These are phyloP conservation scores for Neurospora sp. DNA, from an alignment of 495 filamentous ascomycete genomes.

Conservation along the genomic window DNA sequence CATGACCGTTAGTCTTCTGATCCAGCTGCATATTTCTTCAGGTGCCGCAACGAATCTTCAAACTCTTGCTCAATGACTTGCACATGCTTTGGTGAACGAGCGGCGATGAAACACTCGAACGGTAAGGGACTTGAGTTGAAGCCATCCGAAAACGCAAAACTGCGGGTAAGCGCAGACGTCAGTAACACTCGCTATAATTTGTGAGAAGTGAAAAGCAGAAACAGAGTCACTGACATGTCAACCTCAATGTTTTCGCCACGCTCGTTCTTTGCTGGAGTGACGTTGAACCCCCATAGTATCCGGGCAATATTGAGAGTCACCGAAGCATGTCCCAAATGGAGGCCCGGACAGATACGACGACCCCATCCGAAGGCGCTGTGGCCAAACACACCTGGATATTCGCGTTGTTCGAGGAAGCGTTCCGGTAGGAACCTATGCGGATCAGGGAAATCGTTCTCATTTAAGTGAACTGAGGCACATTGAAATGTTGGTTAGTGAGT, in stretches of 20 bases:
- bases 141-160: constrained; percentile 40
- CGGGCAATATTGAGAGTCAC: constrained; percentile 43
- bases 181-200: no score
- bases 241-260: constrained; percentile 38
- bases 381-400: constrained; percentile 41
- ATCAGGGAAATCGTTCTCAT: constrained; percentile 47
- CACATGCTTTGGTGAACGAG: constrained; percentile 22
- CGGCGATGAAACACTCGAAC: constrained; percentile 34
- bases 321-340: constrained; percentile 39
- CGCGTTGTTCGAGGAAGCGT: constrained; percentile 27
- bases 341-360: constrained; percentile 45
- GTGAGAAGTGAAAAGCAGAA: neutral
- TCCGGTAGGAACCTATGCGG: constrained; percentile 41
- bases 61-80: constrained; percentile 22
- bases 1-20: no score
- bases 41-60: constrained; percentile 13
- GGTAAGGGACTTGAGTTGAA: constrained; percentile 43
- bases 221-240: constrained; percentile 26
- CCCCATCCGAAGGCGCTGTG: constrained; percentile 51
- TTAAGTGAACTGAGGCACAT: constrained; percentile 25
- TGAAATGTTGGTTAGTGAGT: no score
- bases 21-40: constrained; percentile 1
- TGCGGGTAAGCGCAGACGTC: constrained; percentile 8
- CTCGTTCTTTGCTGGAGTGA: constrained; percentile 34
- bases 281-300: constrained; percentile 41